Base-by-base conservation (phyloP, 768 basidiomycete genomes). In the Lactifluus pinguis region DNA sequence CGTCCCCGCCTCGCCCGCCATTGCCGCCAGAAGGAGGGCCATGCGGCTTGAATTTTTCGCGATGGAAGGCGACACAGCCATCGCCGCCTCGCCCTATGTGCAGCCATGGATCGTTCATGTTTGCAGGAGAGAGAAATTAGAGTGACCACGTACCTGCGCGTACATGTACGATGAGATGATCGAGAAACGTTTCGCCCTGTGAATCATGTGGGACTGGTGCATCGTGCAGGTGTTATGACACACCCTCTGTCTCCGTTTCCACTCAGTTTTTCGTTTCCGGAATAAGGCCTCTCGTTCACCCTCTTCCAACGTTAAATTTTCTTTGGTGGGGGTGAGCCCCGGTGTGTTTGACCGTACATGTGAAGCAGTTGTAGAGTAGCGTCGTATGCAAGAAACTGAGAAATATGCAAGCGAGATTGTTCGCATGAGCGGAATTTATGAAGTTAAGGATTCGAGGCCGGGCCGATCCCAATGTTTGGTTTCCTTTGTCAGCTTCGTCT, bases 21-120 rank as follows among this genome's bases (percentile, higher is more conserved):
- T 89, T 89, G 1, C 95, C 95, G 0, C 95, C 95, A 10, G 93
- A 95, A 0, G 95, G 93, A 0, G 94, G 92, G 0, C 92, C 92
- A 62, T 83, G 81, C 1, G 87, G 82, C 59, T 83, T 83, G 72
- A 81, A 92, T 69, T 92, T 91, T 74, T 95, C 92, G 59, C 92
- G 84, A 68, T 94, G 88, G 68, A 98, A 97, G 6, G 95, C 94
- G 25, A 88, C 91, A 64, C 93, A 91, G 25, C 95, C 95, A 59
- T 92, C 78, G 0, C 95, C 95, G 19, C 95, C 95, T 68, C 80
- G 84, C 15, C 93, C 94, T 89, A 66, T n/a, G 53, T 51, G 36
- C 42, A 44, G 45, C 49, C 39, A n/a, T 39, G 29, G 6, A 34
- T 42, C 25, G 25, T 25, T 25, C 25, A 60, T 39, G 25, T 9